Conservation (phyloP, 1,284 basidiomycete genomes). For the Erythrobasidium hasegawianum region DNA sequence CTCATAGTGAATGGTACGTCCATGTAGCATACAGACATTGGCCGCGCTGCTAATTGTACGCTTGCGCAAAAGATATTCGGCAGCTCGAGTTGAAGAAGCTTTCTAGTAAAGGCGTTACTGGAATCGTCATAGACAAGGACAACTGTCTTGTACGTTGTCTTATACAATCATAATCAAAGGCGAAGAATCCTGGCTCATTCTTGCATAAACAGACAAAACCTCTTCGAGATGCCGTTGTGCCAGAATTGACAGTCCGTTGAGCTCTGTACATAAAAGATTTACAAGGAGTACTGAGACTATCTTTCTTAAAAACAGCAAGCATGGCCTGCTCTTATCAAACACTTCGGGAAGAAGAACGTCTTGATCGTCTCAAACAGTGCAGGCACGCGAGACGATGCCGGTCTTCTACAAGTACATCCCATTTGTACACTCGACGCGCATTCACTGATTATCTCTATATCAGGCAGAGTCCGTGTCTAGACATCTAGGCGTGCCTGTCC, state of each 20-base stretch:
- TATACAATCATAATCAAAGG: not conserved
- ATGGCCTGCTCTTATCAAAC: constrained; percentile 68
- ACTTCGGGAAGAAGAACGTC: constrained; percentile 74
- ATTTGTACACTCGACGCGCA: not conserved
- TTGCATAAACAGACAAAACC: constrained; percentile 45
- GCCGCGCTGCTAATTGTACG: constrained; percentile 16
- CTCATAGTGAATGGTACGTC: constrained; percentile 65
- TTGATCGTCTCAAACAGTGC: constrained; percentile 93
- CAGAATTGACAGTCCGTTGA: constrained; percentile 19
- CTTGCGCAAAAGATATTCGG: constrained; percentile 69
- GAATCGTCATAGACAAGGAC: constrained; percentile 93
- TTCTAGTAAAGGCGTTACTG: constrained; percentile 71
- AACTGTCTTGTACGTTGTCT: constrained; percentile 70
- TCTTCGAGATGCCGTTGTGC: constrained; percentile 42
- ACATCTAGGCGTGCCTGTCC: constrained; percentile 73
- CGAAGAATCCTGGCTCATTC: not conserved
- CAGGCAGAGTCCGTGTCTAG: constrained; percentile 81
- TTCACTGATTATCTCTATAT: not conserved
- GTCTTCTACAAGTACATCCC: constrained; percentile 65
- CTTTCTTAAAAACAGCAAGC: constrained; percentile 55
- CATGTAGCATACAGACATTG: constrained; percentile 3
- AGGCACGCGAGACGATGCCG: constrained; percentile 72
- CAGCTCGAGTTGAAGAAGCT: constrained; percentile 79
- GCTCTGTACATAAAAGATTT: not conserved
- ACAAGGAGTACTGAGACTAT: not conserved